Conservation (phyloP, 2,329 filamentous ascomycete genomes). For the Alternaria alternata region DNA sequence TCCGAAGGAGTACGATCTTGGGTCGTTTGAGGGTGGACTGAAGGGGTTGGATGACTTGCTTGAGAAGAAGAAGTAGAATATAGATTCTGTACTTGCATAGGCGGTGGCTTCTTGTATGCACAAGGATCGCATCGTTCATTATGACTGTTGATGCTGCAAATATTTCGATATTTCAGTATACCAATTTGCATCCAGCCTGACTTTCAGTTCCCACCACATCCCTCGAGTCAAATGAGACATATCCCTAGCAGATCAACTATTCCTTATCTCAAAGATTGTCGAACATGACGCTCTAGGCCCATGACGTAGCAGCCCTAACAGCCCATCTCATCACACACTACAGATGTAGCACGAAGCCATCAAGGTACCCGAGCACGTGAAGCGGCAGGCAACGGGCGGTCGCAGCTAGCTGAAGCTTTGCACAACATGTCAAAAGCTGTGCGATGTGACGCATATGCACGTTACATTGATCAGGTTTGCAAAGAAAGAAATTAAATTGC, state of each 20-base stretch:
- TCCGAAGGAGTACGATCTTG: constrained; percentile 89
- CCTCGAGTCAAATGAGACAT: not conserved
- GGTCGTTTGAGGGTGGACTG: constrained; percentile 76
- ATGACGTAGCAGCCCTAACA: not conserved
- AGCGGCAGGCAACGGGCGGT: not conserved
- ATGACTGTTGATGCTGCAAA: not conserved
- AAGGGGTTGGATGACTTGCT: constrained; percentile 63
- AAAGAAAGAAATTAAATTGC: not conserved
- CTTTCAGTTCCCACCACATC: not conserved
- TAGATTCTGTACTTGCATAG: not conserved
- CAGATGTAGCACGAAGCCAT: not conserved
- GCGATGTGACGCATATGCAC: not conserved
- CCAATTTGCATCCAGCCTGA: not conserved
- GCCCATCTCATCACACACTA: not conserved
- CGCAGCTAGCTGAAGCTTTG: not conserved
- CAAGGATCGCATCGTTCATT: not conserved
- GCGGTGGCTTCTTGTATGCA: not conserved
- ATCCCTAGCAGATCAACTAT: not conserved
- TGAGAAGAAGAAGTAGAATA: constrained; percentile 22
- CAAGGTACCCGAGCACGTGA: constrained; percentile 11
- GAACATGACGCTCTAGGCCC: not conserved
- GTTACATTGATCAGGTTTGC: not conserved
- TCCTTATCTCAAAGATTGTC: not conserved
- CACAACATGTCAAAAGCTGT: not conserved
- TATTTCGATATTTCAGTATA: not conserved